Evolutionary conservation across 2,329 filamentous ascomycete species (phyloP).

Genomic region (Alternaria tenuissima): DNA sequence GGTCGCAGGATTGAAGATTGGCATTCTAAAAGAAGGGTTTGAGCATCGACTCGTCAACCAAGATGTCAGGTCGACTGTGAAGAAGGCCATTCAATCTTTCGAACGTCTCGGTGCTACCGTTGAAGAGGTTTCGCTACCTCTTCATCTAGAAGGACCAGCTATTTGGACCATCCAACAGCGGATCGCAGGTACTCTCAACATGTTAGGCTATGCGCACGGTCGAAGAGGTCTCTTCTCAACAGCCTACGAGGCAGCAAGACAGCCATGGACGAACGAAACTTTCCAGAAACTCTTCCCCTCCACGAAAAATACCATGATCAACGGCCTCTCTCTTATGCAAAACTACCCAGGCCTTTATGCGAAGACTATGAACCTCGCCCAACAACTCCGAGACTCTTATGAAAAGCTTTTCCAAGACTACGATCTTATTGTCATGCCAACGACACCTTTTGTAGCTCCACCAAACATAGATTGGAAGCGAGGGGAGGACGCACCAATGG

Average conservation of each 20-base stretch:
- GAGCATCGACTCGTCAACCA: constrained; percentile 45
- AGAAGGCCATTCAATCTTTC: constrained; percentile 52
- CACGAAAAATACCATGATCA: constrained; percentile 59
- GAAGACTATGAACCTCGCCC: constrained; percentile 53
- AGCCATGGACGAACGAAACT: constrained; percentile 58
- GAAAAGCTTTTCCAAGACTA: constrained; percentile 46
- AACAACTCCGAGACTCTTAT: constrained; percentile 52
- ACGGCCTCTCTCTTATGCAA: constrained; percentile 52
- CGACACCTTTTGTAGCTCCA: constrained; percentile 39
- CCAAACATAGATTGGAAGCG: constrained; percentile 34
- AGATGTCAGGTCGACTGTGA: constrained; percentile 52
- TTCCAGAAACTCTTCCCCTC: constrained; percentile 59
- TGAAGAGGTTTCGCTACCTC: constrained; percentile 37
- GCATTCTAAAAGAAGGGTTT: constrained; percentile 38
- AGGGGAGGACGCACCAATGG: constrained; percentile 40
- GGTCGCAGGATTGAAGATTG: constrained; percentile 36
- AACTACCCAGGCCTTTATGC: constrained; percentile 51
- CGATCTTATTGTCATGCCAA: constrained; percentile 55
- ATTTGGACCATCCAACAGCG: constrained; percentile 50
- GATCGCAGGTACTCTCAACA: constrained; percentile 55
- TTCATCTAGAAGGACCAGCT: constrained; percentile 52
- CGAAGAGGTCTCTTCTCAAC: constrained; percentile 32
- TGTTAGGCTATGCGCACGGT: constrained; percentile 40
- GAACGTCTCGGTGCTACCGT: constrained; percentile 58
- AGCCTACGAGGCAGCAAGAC: constrained; percentile 54